Base-by-base conservation (phyloP, 371 early-diverging fungal species). In the Paramicrosporidium saccamoebae region DNA sequence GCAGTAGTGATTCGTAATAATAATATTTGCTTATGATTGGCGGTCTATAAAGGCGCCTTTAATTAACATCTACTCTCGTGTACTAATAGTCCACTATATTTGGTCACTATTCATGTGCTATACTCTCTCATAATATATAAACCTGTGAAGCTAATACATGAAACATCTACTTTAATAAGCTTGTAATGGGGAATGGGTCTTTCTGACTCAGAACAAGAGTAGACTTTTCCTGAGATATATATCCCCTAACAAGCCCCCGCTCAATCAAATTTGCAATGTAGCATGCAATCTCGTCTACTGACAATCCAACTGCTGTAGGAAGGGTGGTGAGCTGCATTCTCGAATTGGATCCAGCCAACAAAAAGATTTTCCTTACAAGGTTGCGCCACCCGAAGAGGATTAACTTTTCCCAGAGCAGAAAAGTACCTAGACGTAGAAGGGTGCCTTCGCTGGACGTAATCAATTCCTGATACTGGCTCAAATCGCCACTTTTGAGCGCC, bases 241-340 rank as follows among this genome's bases (percentile, higher is more conserved):
- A 79, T 0, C 81, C 84, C 22, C 64, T 65, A 20, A 81, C 50
- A 30, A 58, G 68, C 2, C 69, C 73, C 58, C 58, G 33, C 12
- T 24, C 25, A 10, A 41, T 26, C 46, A 41, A 35, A 28, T 25
- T 32, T 6, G 39, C 37, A 11, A 35, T 33, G 10, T 37, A 29
- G 10, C 22, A 25, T 7, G 13, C 15, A 12, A n/a, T 7, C 2
- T 17, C 6, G 6, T 13, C 23, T 5, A 26, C 32, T 3, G 30
- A 23, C 1, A 20, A 10, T 8, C 22, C 34, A 17, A 49, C 25
- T 22, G 41, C 44, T 4, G 24, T 21, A 14, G 29, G 23, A 4
- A 44, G 21, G 16, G 12, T 12, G 10, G 8, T 12, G 18, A 38
- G 33, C n/a, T 30, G 11, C 2, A 44, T 13, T 4, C 36, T 25